Evolutionary conservation across 164 flowering plant genomes (phyloP), one percentile per base, ranked within the genome.

Genomic region (Brasenia schreberi): DNA sequence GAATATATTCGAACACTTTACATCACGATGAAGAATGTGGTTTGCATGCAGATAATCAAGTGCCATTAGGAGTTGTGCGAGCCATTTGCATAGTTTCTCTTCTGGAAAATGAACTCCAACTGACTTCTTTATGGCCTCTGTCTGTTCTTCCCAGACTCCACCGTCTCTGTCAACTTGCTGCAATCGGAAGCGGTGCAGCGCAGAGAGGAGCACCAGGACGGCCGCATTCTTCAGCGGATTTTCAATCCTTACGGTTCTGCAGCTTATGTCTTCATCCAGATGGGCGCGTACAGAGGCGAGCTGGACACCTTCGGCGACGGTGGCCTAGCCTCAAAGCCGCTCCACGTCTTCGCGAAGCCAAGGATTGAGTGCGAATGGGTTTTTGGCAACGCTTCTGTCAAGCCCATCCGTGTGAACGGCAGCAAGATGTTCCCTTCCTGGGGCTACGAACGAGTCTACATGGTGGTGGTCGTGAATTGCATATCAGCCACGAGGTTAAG

Each of bases 1-100:
- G 75, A 95, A 95, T 73, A 95, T 95, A 71, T 95, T 95, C 67
- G 99, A 95, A 74, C 99, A 92, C 98, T 95, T 95, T 69, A 95
- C 99, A 85, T 95, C 99, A 65, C 99, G 96, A 77, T 92, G 99
- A 75, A 95, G 92, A 77, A 95, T 80, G 75, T 95, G 94, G 75
- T 88, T 95, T 45, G 70, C 69, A 67, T 95, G 97, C 82, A 95
- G 81, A 79, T 95, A 92, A 65, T 95, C 97, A 23, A 95, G 89
- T 5, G 99, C 97, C 91, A 92, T 82, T 59, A 95, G 82, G 64
- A 95, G 90, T 73, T 95, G 99, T 72, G 86, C 97, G 59, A 95
- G 83, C 99, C 99, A 95, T 77, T 88, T 89, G 63, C 97, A 95
- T 16, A 95, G 89, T 70, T 88, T 90, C 99, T 95, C 98, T 78